A percentile compares a stretch with the other conserved stretches of the same genome.
Conservation (phyloP, 2,329 filamentous ascomycete genomes). For the Penicillium psychrosexuale region DNA sequence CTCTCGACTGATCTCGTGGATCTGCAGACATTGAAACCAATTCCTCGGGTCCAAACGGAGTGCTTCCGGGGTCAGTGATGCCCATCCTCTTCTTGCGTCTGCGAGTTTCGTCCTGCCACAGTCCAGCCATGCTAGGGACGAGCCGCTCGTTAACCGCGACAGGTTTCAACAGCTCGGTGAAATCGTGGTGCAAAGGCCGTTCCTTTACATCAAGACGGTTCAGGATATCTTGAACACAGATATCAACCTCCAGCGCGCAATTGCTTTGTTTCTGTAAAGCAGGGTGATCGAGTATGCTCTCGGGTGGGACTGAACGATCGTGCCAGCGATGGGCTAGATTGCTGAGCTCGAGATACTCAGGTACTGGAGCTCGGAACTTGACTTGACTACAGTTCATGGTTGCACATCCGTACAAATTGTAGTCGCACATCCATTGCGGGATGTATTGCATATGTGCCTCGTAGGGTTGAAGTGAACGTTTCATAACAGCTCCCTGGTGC, state of each 20-base stretch:
- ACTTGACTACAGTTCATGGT: constrained; percentile 73
- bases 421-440: constrained; percentile 97
- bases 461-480: constrained; percentile 80
- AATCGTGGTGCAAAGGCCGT: constrained; percentile 81
- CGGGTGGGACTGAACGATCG: constrained; percentile 62
- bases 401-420: constrained; percentile 91
- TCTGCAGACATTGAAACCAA: constrained; percentile 88
- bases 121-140: constrained; percentile 86
- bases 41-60: constrained; percentile 75
- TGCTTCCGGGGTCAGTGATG: constrained; percentile 61
- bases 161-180: constrained; percentile 68
- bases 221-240: constrained; percentile 81
- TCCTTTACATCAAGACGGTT: constrained; percentile 75
- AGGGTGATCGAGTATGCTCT: constrained; percentile 60
- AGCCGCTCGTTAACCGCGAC: constrained; percentile 69
- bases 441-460: constrained; percentile 92
- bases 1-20: constrained; percentile 64
- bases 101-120: constrained; percentile 88
- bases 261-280: constrained; percentile 75
- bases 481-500: constrained; percentile 83
- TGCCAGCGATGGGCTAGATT: constrained; percentile 72
- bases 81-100: constrained; percentile 72
- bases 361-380: constrained; percentile 72
- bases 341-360: constrained; percentile 62
- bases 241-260: constrained; percentile 84